Evolutionary conservation across 129 eudicot genomes (phyloP).

Genomic region (Flaveria robusta): DNA sequence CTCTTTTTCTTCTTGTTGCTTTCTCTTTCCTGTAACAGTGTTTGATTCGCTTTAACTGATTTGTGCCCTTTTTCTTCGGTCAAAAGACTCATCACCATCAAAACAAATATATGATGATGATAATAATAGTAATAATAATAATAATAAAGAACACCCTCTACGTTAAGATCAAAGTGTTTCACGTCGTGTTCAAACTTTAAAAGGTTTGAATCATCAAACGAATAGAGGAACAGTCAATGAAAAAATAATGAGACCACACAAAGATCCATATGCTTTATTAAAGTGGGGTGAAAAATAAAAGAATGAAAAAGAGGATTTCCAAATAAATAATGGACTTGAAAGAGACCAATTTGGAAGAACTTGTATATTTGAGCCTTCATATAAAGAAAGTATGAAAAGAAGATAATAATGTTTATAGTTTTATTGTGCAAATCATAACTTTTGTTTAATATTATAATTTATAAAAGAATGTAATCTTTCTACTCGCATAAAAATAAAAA

Average conservation of each 20-base stretch:
- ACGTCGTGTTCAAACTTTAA: constrained; percentile 47
- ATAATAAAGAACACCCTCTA: constrained; percentile 2
- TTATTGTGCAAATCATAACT: too few relatives aligned
- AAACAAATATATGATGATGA: constrained; percentile 29
- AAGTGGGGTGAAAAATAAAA: constrained; percentile 27
- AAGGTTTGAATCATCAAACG: constrained; percentile 53
- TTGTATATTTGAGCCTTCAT: constrained; percentile 7
- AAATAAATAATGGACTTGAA: constrained; percentile 19
- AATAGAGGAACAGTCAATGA: constrained; percentile 45
- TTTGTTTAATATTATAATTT: too few relatives aligned
- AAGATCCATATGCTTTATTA: constrained; percentile 39
- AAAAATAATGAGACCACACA: constrained; percentile 35
- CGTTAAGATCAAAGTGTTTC: constrained; percentile 42
- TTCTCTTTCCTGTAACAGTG: constrained; percentile 20
- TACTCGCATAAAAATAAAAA: too few relatives aligned
- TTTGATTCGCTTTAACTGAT: constrained; percentile 43
- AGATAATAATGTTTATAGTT: too few relatives aligned
- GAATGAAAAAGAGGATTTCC: constrained; percentile 30
- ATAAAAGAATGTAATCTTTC: too few relatives aligned
- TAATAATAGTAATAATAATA: background rate
- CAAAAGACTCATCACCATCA: constrained; percentile 51
- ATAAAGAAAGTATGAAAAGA: background rate
- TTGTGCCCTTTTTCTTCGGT: constrained; percentile 40
- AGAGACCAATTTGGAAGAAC: constrained; percentile 29
- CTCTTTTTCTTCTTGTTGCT: constrained; percentile 9